Evolutionary conservation across 805 yeast species (phyloP).

Genomic region (Saccharomycopsis microspora): DNA sequence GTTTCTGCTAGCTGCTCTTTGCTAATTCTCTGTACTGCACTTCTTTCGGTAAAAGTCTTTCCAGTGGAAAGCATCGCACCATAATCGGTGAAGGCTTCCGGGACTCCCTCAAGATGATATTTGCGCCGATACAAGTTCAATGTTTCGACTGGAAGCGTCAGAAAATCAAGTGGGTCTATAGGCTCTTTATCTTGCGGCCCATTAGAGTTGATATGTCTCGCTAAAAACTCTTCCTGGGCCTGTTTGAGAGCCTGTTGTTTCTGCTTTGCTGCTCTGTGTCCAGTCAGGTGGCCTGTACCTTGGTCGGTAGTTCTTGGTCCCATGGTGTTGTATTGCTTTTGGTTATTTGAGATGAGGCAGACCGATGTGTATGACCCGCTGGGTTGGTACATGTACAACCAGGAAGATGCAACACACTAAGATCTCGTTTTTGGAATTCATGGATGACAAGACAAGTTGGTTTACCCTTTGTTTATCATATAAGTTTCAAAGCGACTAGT

Average conservation of each 20-base stretch:
- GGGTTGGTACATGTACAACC: too few relatives aligned
- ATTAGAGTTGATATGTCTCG: conserved; percentile 62
- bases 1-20: conserved; percentile 49
- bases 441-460: too few relatives aligned
- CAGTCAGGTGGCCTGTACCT: too few relatives aligned
- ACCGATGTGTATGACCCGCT: too few relatives aligned
- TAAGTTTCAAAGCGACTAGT: too few relatives aligned
- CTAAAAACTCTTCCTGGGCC: conserved; percentile 54
- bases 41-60: conserved; percentile 34
- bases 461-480: too few relatives aligned
- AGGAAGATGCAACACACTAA: too few relatives aligned
- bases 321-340: too few relatives aligned
- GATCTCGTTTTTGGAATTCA: too few relatives aligned
- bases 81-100: conserved; percentile 50
- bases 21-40: conserved; percentile 28
- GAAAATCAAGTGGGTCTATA: conserved; percentile 59
- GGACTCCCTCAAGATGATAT: conserved; percentile 41
- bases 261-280: too few relatives aligned
- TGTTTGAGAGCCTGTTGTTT: conserved; percentile 38
- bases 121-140: conserved; percentile 58
- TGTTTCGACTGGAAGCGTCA: conserved; percentile 45
- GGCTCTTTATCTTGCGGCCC: conserved; percentile 50
- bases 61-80: conserved; percentile 63
- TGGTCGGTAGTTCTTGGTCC: too few relatives aligned
- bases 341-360: too few relatives aligned